Evolutionary conservation across 1,284 basidiomycete species (phyloP).

Genomic region (Ganoderma boninense): DNA sequence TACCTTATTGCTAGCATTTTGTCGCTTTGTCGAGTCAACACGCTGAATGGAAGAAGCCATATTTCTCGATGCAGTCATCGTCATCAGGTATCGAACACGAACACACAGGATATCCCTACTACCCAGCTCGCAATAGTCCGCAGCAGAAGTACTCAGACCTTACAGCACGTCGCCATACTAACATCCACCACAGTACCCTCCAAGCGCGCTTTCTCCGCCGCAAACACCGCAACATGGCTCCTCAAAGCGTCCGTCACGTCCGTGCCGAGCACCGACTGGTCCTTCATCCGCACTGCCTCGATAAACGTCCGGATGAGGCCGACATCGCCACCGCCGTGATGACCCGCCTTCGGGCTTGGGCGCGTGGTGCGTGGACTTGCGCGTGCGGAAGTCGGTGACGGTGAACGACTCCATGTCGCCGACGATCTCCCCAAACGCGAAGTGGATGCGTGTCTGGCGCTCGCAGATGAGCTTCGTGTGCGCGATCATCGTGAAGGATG

Average conservation of each 20-base stretch:
- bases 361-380: constrained; percentile 53
- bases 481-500: constrained; percentile 86
- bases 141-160: not conserved
- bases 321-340: constrained; percentile 84
- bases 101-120: not conserved
- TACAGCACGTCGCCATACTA: constrained; percentile 20
- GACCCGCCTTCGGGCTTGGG: constrained; percentile 70
- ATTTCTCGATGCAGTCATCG: not conserved
- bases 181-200: constrained; percentile 75
- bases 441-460: constrained; percentile 81
- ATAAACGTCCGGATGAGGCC: constrained; percentile 79
- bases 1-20: constrained; percentile 15
- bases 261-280: constrained; percentile 73
- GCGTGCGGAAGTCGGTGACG: constrained; percentile 79
- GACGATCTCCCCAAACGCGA: constrained; percentile 69
- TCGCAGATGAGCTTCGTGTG: constrained; percentile 76
- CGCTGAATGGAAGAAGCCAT: not conserved
- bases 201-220: constrained; percentile 78
- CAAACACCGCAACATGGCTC: constrained; percentile 86
- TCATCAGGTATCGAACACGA: not conserved
- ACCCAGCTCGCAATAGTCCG: not conserved
- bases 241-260: constrained; percentile 73
- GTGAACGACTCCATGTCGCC: constrained; percentile 83
- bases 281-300: constrained; percentile 68
- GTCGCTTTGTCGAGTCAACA: not conserved